Base-by-base conservation (phyloP, 75 land plant species). In the Cunninghamia lanceolata region DNA sequence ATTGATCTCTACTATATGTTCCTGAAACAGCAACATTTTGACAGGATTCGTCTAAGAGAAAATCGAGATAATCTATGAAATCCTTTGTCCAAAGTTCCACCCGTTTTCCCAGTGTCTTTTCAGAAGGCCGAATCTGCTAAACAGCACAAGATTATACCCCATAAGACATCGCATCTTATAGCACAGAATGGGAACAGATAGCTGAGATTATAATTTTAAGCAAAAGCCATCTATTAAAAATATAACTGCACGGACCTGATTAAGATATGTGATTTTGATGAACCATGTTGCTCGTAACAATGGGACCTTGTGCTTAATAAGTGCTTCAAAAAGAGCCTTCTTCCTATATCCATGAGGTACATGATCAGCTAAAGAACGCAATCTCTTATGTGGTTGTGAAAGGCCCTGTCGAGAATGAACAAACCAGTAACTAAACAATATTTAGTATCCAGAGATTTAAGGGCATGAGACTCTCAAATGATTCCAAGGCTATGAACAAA, bases 271-370 rank as follows among this genome's bases (percentile, higher is more conserved):
- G 74, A 98, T 92, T 93, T 95, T 98, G 80, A 98, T 92, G 85
- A 95, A 96, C 99, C 99, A 98, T 35, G 99, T 92, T 73, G 99
- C 99, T 86, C 99, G 92, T 40, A 98, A 83, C 52, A 95, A 73
- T 39, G 99, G 99, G 40, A 98, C 99, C 88, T 96, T 94, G 86
- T 96, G 93, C 80, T 88, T 94, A 43, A 96, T 91, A 71, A 98
- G 99, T 85, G 96, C 93, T 90, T 98, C 99, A 90, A 96, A 92
- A 38, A 98, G 93, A 73, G 92, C 52, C 80, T 88, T 95, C 79
- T 88, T 91, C 76, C 93, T 90, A 85, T 89, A 96, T 32, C 97
- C 99, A 93, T 90, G 96, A 46, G 99, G 99, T 34, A 95, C 95
- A 87, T 96, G 97, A 39, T 96, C 99, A 21, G 99, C 94, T 82